Evolutionary conservation across 345 rosid species (phyloP), one percentile per base, ranked within the genome.

Genomic region (Citrus sinensis): DNA sequence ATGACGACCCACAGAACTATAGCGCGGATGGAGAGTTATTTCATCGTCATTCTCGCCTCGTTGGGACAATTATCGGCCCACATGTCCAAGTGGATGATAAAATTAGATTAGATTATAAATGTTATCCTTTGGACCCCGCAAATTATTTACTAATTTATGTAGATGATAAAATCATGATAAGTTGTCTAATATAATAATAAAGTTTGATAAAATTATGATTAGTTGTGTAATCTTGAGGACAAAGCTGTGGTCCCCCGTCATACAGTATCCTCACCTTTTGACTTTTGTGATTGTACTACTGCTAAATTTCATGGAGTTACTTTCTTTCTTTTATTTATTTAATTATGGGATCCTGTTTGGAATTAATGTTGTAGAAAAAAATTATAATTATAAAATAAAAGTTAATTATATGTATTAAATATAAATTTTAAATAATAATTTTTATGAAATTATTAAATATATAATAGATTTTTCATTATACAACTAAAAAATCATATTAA

Each of bases 171-270:
- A 69, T 74, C 62, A 72, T 64, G 75, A 69, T 73, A 69, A 49
- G 64, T 24, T 74, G 74, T 67, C 74, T 27, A 51, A 46, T 13
- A 46, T 46, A 22, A 65, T 30, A 65, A 40, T n/a, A 40, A 63
- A 69, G 37, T 37, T 46, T 74, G 58, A 75, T 65, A 63, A 75
- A 75, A 55, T 74, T 39, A 79, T 74, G 74, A 71, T 81, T 61
- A 61, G 73, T 29, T 73, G 75, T 39, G 25, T 75, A 51, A 72
- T 63, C 80, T 60, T 65, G 17, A 42, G 16, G 51, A 10, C 51
- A 42, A 42, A 11, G 11, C 51, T 42, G 14, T 46, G 51, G 51
- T 46, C 3, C 16, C 4, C 51, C 51, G 51, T 46, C 16, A 46
- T 2, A 0, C 1, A 3, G 4, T 13, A 46, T 46, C 51, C 16